Evolutionary conservation across 257 asterid genomes (phyloP).

Genomic region (Salvia rosmarinus): DNA sequence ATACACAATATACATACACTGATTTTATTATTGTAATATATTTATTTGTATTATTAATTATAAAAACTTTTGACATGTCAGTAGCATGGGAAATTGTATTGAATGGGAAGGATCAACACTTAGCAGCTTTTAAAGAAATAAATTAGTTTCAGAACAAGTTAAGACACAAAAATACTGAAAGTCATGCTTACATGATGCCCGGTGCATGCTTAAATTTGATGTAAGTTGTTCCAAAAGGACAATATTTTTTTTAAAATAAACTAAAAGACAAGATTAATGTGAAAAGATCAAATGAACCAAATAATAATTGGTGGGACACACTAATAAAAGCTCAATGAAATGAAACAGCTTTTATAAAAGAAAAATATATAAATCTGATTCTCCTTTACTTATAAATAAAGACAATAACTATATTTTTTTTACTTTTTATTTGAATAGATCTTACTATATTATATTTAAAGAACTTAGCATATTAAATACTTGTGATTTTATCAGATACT

Average conservation of each 20-base stretch:
- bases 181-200: slow-evolving; percentile 35
- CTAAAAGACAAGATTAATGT: slow-evolving; percentile 14
- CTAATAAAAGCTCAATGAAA: slow-evolving; percentile 7
- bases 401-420: background rate
- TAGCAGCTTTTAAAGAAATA: slow-evolving; percentile 24
- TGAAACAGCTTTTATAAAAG: background rate
- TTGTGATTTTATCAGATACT: too few relatives aligned
- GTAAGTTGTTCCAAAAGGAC: slow-evolving; percentile 30
- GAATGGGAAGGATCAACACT: slow-evolving; percentile 1
- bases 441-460: too few relatives aligned
- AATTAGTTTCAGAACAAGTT: slow-evolving; percentile 24
- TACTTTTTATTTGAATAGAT: background rate
- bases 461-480: too few relatives aligned
- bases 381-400: slow-evolving; percentile 2
- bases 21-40: background rate
- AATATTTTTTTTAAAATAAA: slow-evolving; percentile 10
- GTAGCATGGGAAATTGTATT: slow-evolving; percentile 36
- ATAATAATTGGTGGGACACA: slow-evolving; percentile 35
- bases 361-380: slow-evolving; percentile 1
- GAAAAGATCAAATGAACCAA: background rate
- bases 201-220: background rate
- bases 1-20: too few relatives aligned
- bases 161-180: slow-evolving; percentile 34
- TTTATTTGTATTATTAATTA: background rate
- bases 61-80: slow-evolving; percentile 21